phyloP scores from a whole-genome alignment of 257 asterid genomes.

The Cordia subcordata region DNA sequence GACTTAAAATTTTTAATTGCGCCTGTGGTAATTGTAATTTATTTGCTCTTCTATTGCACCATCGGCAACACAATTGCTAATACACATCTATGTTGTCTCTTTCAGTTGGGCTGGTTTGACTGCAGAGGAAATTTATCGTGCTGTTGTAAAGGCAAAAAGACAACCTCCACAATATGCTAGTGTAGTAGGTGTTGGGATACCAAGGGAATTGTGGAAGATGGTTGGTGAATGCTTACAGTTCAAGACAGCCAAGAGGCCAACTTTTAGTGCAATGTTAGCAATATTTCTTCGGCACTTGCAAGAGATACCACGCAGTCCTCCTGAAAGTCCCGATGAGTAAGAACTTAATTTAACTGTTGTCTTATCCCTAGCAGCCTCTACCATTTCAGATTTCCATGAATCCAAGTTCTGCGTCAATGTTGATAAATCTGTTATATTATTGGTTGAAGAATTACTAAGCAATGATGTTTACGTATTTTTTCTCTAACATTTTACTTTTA shows the following conservation, averaged over 20 bases:
- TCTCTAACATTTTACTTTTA: no score
- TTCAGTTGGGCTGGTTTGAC: constrained; percentile 93
- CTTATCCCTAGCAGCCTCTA: neutral
- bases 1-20: neutral
- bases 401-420: neutral
- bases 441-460: no score
- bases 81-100: constrained; percentile 19
- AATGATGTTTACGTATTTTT: no score
- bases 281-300: constrained; percentile 92
- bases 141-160: constrained; percentile 76
- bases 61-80: neutral
- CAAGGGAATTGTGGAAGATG: constrained; percentile 98
- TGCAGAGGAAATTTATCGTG: constrained; percentile 82
- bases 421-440: neutral
- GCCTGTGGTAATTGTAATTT: no score
- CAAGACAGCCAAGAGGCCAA: constrained; percentile 82
- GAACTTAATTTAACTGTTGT: constrained; percentile 22
- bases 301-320: constrained; percentile 94
- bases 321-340: constrained; percentile 94
- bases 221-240: constrained; percentile 98
- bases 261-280: constrained; percentile 85
- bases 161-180: constrained; percentile 98
- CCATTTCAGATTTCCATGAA: neutral
- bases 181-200: constrained; percentile 97
- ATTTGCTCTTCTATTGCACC: no score